These are phyloP conservation scores for Hyaloperonospora brassicae DNA, from an alignment of 352 stramenopile species.

Conservation along the genomic window DNA sequence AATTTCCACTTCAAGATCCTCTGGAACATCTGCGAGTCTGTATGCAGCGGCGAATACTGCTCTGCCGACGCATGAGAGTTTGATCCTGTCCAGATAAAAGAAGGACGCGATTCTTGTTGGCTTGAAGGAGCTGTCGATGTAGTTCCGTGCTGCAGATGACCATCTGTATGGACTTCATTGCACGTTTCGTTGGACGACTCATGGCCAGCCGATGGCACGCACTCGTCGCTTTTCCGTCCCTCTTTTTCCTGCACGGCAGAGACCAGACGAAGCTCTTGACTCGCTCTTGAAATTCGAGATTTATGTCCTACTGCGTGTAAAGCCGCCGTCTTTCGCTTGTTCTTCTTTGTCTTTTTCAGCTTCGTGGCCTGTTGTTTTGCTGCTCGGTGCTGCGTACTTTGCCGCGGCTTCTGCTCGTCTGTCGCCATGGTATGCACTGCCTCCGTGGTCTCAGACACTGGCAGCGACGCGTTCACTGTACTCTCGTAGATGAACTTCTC, in stretches of 20 bases:
- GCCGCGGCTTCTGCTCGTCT: no score
- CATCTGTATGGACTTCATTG: no score
- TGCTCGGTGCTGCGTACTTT: not conserved
- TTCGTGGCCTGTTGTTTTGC: conserved; percentile 36
- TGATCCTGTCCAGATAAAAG: conserved; percentile 12
- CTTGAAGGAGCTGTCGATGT: no score
- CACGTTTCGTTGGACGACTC: no score
- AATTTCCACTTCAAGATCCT: conserved; percentile 84
- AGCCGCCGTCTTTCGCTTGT: conserved; percentile 11
- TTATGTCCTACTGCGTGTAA: not conserved
- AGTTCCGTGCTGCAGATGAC: no score
- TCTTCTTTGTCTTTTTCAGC: conserved; percentile 20
- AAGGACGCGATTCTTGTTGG: not conserved
- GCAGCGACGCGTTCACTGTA: conserved; percentile 34
- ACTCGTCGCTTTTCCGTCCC: no score
- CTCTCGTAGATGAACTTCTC: conserved; percentile 86
- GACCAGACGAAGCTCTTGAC: no score
- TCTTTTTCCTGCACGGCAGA: no score
- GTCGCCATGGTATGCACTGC: no score
- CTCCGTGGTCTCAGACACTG: conserved; percentile 11
- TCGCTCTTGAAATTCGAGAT: no score
- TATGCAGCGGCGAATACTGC: conserved; percentile 19
- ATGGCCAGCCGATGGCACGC: no score
- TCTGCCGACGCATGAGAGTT: conserved; percentile 27
- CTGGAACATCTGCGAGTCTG: conserved; percentile 49